phyloP scores from a whole-genome alignment of 495 filamentous ascomycete genomes.

The Podospora comata region DNA sequence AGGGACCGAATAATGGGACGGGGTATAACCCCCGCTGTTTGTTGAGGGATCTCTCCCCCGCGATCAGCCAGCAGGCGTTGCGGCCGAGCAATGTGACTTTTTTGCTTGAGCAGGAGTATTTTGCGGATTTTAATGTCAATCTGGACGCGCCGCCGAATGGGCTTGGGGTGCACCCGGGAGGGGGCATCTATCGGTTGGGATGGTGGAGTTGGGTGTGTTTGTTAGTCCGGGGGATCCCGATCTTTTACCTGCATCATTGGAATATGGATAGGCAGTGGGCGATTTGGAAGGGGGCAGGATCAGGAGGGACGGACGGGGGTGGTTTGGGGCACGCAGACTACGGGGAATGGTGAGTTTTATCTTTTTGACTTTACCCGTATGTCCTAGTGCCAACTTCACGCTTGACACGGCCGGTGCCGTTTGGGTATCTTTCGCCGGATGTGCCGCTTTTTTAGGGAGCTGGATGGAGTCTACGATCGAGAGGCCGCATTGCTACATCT shows the following conservation, averaged over 20 bases:
- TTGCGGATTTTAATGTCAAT: constrained; percentile 20
- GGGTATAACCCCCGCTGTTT: constrained; percentile 57
- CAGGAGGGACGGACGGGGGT: constrained; percentile 11
- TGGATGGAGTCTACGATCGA: constrained; percentile 18
- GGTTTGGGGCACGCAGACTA: constrained; percentile 17
- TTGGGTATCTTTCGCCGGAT: constrained; percentile 1
- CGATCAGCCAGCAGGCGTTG: constrained; percentile 13
- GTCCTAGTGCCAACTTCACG: constrained; percentile 16
- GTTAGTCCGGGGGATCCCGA: constrained; percentile 60
- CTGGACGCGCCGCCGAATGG: constrained; percentile 14
- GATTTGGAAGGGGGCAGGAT: constrained; percentile 61
- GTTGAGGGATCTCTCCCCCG: constrained; percentile 54
- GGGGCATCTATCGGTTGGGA: constrained; percentile 29
- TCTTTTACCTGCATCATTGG: constrained; percentile 63
- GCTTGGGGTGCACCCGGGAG: constrained; percentile 21
- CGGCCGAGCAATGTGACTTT: constrained; percentile 20
- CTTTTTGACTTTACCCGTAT: not conserved
- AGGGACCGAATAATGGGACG: constrained; percentile 14
- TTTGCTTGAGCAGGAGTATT: constrained; percentile 19
- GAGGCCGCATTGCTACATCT: constrained; percentile 17
- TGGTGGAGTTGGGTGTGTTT: constrained; percentile 46
- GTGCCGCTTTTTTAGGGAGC: constrained; percentile 2
- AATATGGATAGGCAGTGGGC: constrained; percentile 63
- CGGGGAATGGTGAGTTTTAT: constrained; percentile 15
- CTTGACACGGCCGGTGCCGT: constrained; percentile 16